Conservation (phyloP, 2,329 filamentous ascomycete species). For the Chrysosporium keratinophilum region DNA sequence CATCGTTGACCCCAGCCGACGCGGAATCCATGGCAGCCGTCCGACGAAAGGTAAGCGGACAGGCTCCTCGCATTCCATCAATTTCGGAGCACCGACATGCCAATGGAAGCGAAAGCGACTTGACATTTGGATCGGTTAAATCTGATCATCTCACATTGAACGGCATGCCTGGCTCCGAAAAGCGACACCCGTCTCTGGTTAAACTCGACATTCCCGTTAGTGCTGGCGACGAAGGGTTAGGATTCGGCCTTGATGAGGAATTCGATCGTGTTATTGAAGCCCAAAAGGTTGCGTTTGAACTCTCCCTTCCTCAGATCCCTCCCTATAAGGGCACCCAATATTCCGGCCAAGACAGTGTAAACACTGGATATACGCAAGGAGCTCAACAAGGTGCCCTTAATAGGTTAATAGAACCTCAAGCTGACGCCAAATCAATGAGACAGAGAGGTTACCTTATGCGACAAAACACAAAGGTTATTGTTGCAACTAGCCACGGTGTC, state of each 20-base stretch:
- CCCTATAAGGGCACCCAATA: slow-evolving; percentile 3
- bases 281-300: slow-evolving; percentile 74
- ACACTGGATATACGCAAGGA: slow-evolving; percentile 6
- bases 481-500: slow-evolving; percentile 67
- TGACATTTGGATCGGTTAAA: not conserved
- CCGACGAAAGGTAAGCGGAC: slow-evolving; percentile 72
- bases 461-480: slow-evolving; percentile 93
- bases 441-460: slow-evolving; percentile 98
- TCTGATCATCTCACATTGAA: not conserved
- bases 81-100: not conserved
- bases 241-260: slow-evolving; percentile 78
- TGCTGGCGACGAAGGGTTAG: slow-evolving; percentile 54
- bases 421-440: slow-evolving; percentile 54
- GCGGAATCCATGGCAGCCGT: slow-evolving; percentile 74
- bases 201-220: slow-evolving; percentile 74
- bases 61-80: slow-evolving; percentile 38
- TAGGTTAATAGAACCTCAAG: slow-evolving; percentile 30
- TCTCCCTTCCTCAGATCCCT: slow-evolving; percentile 34
- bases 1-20: slow-evolving; percentile 79
- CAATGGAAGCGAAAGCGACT: not conserved
- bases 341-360: not conserved
- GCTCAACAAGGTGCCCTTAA: slow-evolving; percentile 24
- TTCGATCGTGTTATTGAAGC: slow-evolving; percentile 91
- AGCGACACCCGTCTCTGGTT: slow-evolving; percentile 63
- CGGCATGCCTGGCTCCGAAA: slow-evolving; percentile 19